These are phyloP conservation scores for Tetrapisispora phaffii DNA, from an alignment of 805 yeast species.

Conservation along the genomic window DNA sequence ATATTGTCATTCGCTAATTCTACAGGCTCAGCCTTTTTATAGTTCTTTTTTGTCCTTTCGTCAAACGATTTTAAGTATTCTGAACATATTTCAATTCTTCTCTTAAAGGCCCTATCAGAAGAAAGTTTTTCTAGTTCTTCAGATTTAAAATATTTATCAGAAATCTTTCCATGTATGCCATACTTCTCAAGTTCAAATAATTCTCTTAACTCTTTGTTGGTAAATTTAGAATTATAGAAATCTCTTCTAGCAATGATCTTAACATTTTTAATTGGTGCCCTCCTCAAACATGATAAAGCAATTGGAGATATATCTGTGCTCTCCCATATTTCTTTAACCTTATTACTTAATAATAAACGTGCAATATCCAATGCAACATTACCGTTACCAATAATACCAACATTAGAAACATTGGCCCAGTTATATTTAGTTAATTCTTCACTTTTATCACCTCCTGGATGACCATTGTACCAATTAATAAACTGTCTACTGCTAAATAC, in stretches of 20 bases:
- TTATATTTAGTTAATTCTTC: constrained; percentile 41
- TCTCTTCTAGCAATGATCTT: constrained; percentile 82
- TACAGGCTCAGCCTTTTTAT: constrained; percentile 14
- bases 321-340: constrained; percentile 44
- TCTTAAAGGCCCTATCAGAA: constrained; percentile 47
- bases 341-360: constrained; percentile 52
- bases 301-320: constrained; percentile 61
- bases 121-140: constrained; percentile 19
- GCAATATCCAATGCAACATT: constrained; percentile 92
- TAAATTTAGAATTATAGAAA: constrained; percentile 72
- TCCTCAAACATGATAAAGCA: constrained; percentile 46
- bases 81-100: constrained; percentile 54
- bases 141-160: constrained; percentile 27
- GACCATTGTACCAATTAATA: constrained; percentile 96
- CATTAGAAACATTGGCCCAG: constrained; percentile 51
- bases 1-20: constrained; percentile 2
- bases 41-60: constrained; percentile 24
- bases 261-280: constrained; percentile 51
- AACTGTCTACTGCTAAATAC: constrained; percentile 75
- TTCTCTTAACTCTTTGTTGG: constrained; percentile 87
- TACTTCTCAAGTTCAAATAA: constrained; percentile 49
- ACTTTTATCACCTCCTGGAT: constrained; percentile 40
- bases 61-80: constrained; percentile 36
- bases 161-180: constrained; percentile 42
- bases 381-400: constrained; percentile 89